Evolutionary conservation across 2,329 filamentous ascomycete species (phyloP), one percentile per base, ranked within the genome.

Genomic region (Dryadomyces quercivorus): DNA sequence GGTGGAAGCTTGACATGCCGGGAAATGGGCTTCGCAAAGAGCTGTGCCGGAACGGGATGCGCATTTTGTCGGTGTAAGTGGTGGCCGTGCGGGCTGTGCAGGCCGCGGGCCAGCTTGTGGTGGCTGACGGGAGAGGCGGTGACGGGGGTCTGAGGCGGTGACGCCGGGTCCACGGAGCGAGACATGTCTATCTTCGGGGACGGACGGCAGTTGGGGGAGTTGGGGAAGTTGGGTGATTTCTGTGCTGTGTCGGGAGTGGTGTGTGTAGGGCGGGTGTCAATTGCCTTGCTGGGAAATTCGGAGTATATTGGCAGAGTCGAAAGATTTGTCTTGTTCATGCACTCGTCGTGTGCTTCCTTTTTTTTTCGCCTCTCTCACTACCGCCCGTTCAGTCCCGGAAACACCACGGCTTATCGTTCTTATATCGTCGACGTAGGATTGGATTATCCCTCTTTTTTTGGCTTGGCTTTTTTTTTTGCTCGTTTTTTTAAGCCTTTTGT

Each of bases 71-170:
- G 50, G 9, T 51, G 52, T 34, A 40, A 36, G 50, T 44, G 42
- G 44, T 47, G 50, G 50, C 44, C 40, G 53, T 52, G 54, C 13
- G 51, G 18, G 50, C 51, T 22, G 43, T 48, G 34, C 16, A 20
- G 54, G 16, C 49, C 50, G 20, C 43, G 45, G 50, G 61, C 62
- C 57, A 58, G 61, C 57, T 64, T 64, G 50, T 62, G 65, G 47
- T 62, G 59, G 55, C 63, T 61, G 52, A 60, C 60, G 51, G 67
- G 67, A 10, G 65, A 64, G 48, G 66, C 57, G 38, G 66, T 65
- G 54, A 65, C 69, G 20, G 72, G 71, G 7, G 70, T 72, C 57
- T 70, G 65, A 43, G 71, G 72, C 56, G 72, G 72, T 34, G 71
- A 73, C 26, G 69, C 68, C 42, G 70, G 71, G 49, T 64, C 66